A percentile compares a stretch with the other conserved stretches of the same genome.
Evolutionary conservation across 371 early-diverging fungal species (phyloP).

Genomic region (Mortierella sp.): DNA sequence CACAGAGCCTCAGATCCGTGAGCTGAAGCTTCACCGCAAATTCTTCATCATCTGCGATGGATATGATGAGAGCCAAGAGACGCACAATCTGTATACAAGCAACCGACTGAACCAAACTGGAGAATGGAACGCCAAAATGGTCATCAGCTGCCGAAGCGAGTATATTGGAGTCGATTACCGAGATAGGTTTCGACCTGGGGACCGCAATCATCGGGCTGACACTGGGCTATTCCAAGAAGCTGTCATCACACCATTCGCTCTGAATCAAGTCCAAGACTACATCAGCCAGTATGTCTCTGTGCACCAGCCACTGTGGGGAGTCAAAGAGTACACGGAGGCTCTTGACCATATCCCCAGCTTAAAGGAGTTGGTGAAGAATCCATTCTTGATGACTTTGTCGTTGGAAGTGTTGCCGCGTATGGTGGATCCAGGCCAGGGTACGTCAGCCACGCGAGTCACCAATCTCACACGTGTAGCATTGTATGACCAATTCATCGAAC

Average conservation of each 20-base stretch:
- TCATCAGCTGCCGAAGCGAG: slow-evolving; percentile 10
- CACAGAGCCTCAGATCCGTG: background rate
- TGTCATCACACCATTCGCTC: background rate
- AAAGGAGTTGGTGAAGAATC: slow-evolving; percentile 3
- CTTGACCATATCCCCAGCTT: background rate
- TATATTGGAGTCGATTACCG: background rate
- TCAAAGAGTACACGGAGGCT: background rate
- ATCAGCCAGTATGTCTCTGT: slow-evolving; percentile 5
- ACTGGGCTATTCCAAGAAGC: slow-evolving; percentile 3
- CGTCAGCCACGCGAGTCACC: background rate
- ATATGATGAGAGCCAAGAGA: slow-evolving; percentile 5
- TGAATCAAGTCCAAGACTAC: slow-evolving; percentile 10
- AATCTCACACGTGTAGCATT: background rate
- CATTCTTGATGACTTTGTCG: background rate
- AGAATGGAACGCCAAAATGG: slow-evolving; percentile 5
- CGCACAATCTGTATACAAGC: background rate
- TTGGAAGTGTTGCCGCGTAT: slow-evolving; percentile 10
- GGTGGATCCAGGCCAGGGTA: background rate
- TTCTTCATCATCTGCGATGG: slow-evolving; percentile 7
- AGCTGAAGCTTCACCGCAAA: slow-evolving; percentile 1
- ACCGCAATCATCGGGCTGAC: background rate
- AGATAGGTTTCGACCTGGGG: background rate
- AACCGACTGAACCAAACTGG: slow-evolving; percentile 8
- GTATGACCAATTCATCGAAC: slow-evolving; percentile 9
- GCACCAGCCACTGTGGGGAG: background rate